These are phyloP conservation scores for Iris pallida DNA, from an alignment of 116 monocot genomes.

Conservation along the genomic window DNA sequence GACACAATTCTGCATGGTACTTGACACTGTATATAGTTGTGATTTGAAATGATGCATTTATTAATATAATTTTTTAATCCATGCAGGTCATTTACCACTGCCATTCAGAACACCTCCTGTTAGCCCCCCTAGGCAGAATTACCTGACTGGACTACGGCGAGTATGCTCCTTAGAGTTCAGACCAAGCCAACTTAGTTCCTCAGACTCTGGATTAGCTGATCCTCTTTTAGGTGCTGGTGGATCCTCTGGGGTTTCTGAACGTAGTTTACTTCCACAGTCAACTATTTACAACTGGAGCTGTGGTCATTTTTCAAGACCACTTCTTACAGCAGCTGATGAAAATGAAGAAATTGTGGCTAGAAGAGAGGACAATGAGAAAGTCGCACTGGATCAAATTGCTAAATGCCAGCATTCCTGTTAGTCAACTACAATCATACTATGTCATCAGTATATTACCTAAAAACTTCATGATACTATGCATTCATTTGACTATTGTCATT, in stretches of 20 bases:
- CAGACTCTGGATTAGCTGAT: slow-evolving; percentile 78
- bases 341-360: slow-evolving; percentile 52
- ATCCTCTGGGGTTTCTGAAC: slow-evolving; percentile 39
- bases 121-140: slow-evolving; percentile 73
- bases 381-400: slow-evolving; percentile 62
- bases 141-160: slow-evolving; percentile 59
- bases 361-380: slow-evolving; percentile 65
- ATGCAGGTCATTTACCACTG: slow-evolving; percentile 64
- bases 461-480: not conserved
- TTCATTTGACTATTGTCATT: slow-evolving; percentile 6
- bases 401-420: slow-evolving; percentile 83
- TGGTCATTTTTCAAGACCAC: slow-evolving; percentile 90
- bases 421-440: not conserved
- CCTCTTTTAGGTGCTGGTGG: slow-evolving; percentile 51
- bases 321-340: slow-evolving; percentile 71
- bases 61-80: not conserved
- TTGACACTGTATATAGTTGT: not conserved
- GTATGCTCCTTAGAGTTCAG: slow-evolving; percentile 85
- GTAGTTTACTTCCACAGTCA: slow-evolving; percentile 75
- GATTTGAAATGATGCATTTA: not conserved
- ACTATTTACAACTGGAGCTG: slow-evolving; percentile 91
- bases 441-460: not conserved
- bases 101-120: slow-evolving; percentile 89
- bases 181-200: slow-evolving; percentile 58
- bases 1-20: not conserved